A percentile compares a stretch with the other conserved stretches of the same genome.
phyloP scores from a whole-genome alignment of 2,329 filamentous ascomycete species.

The Penicillium janthinellum region DNA sequence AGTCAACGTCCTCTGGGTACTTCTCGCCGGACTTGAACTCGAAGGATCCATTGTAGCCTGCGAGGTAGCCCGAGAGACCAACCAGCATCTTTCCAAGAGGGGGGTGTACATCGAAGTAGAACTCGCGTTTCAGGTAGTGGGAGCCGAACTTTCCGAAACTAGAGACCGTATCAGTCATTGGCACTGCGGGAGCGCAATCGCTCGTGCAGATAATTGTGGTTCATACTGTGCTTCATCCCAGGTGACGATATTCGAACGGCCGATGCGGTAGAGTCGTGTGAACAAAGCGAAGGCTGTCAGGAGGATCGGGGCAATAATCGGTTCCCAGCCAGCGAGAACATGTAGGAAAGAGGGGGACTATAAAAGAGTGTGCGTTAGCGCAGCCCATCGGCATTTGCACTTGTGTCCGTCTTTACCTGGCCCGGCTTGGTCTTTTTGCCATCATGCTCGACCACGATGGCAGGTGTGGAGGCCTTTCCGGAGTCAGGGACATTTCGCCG shows the following conservation, averaged over 20 bases:
- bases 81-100: slow-evolving; percentile 98
- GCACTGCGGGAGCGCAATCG: not conserved
- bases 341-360: slow-evolving; percentile 42
- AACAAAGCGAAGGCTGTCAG: slow-evolving; percentile 66
- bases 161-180: slow-evolving; percentile 10
- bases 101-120: slow-evolving; percentile 97
- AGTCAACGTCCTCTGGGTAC: slow-evolving; percentile 91
- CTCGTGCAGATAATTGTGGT: not conserved
- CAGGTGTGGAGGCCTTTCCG: slow-evolving; percentile 29
- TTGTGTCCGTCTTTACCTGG: slow-evolving; percentile 33
- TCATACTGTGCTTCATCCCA: slow-evolving; percentile 76
- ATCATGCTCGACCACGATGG: slow-evolving; percentile 31
- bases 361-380: slow-evolving; percentile 4
- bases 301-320: slow-evolving; percentile 63
- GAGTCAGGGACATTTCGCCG: slow-evolving; percentile 45
- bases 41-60: slow-evolving; percentile 98
- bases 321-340: slow-evolving; percentile 60
- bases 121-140: slow-evolving; percentile 98
- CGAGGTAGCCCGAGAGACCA: slow-evolving; percentile 90
- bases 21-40: slow-evolving; percentile 99
- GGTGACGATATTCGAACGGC: slow-evolving; percentile 69
- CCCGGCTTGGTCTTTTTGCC: slow-evolving; percentile 36
- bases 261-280: slow-evolving; percentile 69
- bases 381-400: not conserved
- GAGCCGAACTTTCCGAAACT: slow-evolving; percentile 83